phyloP scores from a whole-genome alignment of 2,329 filamentous ascomycete genomes.

The Cytospora paraplurivora region DNA sequence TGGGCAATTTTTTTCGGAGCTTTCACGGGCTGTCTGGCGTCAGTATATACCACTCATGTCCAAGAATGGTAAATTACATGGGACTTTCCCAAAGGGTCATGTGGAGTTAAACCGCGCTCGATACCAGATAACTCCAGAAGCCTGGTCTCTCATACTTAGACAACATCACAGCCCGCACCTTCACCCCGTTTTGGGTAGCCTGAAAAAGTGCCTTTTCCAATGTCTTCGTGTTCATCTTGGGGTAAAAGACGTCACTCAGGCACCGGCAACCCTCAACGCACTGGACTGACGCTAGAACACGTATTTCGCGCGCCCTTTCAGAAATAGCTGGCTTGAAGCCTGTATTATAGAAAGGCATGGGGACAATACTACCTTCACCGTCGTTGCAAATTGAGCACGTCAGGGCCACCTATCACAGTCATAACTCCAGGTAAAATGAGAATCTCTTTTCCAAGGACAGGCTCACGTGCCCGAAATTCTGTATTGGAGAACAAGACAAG shows the following conservation, averaged over 20 bases:
- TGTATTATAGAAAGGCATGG: conserved; percentile 37
- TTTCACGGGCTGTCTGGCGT: conserved; percentile 29
- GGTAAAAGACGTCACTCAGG: conserved; percentile 32
- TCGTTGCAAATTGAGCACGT: conserved; percentile 36
- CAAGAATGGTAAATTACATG: conserved; percentile 32
- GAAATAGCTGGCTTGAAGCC: conserved; percentile 33
- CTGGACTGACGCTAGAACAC: conserved; percentile 30
- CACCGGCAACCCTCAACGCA: conserved; percentile 27
- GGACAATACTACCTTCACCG: conserved; percentile 36
- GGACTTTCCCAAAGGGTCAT: conserved; percentile 39
- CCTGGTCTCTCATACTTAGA: conserved; percentile 24
- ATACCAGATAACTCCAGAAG: neutral
- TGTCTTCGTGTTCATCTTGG: conserved; percentile 27
- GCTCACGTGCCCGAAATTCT: conserved; percentile 28
- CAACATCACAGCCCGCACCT: conserved; percentile 24
- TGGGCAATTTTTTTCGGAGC: conserved; percentile 37
- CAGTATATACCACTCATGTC: conserved; percentile 1
- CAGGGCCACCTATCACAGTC: conserved; percentile 34
- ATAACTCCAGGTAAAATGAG: conserved; percentile 35
- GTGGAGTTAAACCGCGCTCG: conserved; percentile 27
- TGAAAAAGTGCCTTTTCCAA: conserved; percentile 27
- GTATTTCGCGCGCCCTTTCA: conserved; percentile 27
- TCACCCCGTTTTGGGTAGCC: conserved; percentile 24
- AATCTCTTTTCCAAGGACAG: conserved; percentile 32
- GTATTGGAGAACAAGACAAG: conserved; percentile 33